Evolutionary conservation across 2,329 filamentous ascomycete species (phyloP).

Genomic region (Camillea tinctor): DNA sequence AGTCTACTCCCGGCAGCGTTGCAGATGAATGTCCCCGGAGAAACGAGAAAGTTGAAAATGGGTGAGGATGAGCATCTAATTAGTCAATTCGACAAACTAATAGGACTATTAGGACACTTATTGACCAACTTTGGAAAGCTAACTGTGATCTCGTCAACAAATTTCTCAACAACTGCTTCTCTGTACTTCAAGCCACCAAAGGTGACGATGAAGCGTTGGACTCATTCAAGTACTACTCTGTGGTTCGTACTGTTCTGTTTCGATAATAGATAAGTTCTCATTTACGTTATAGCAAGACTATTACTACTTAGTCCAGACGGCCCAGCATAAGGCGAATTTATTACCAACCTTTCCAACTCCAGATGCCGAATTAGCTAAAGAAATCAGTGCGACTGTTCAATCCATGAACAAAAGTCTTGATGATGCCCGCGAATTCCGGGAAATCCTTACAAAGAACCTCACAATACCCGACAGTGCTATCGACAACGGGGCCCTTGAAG

Average conservation of each 20-base stretch:
- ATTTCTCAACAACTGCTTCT: slow-evolving; percentile 1
- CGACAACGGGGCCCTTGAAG: neutral
- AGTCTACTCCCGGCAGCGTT: no score
- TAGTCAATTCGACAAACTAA: no score
- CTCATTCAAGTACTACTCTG: no score
- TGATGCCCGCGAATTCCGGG: no score
- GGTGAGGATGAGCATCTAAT: no score
- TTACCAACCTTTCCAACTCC: neutral
- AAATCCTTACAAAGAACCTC: no score
- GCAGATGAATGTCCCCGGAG: no score
- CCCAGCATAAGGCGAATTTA: neutral
- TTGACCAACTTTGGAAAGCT: slow-evolving; percentile 1
- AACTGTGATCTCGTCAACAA: slow-evolving; percentile 1
- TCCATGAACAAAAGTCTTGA: no score
- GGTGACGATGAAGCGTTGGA: neutral
- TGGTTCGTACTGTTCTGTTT: no score
- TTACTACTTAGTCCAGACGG: neutral
- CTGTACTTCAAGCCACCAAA: neutral
- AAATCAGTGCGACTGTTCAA: no score
- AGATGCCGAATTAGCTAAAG: no score
- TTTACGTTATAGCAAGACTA: slow-evolving; percentile 2
- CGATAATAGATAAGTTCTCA: neutral
- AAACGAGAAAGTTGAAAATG: no score
- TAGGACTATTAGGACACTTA: neutral
- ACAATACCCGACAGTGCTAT: neutral